Percentiles rank a stretch among this genome's conserved stretches.
These are phyloP conservation scores for Euphorbia schlechtendalii DNA, from an alignment of 441 rosid genomes.

Conservation along the genomic window DNA sequence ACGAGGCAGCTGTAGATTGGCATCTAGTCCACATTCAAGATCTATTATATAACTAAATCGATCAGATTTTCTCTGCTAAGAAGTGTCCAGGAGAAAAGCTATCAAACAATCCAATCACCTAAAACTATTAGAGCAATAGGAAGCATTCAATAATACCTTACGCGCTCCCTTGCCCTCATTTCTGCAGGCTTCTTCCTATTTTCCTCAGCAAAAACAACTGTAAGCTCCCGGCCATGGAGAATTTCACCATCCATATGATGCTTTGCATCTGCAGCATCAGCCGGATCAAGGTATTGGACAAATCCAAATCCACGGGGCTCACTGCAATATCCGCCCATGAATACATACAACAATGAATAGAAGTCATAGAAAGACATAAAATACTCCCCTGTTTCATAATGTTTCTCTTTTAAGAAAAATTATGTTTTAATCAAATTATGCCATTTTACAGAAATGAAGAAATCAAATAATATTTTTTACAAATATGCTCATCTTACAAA, in stretches of 20 bases:
- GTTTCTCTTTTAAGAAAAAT: neutral
- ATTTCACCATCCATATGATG: slow-evolving; percentile 32
- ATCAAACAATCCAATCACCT: neutral
- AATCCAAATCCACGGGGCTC: slow-evolving; percentile 59
- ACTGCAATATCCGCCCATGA: slow-evolving; percentile 35
- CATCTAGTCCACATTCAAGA: too few relatives aligned
- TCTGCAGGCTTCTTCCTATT: slow-evolving; percentile 35
- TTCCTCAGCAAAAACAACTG: slow-evolving; percentile 33
- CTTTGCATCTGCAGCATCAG: slow-evolving; percentile 38
- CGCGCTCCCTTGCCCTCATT: slow-evolving; percentile 54
- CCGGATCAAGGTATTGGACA: slow-evolving; percentile 28
- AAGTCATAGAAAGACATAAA: neutral
- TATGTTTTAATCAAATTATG: neutral
- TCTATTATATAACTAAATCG: neutral
- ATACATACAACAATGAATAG: slow-evolving; percentile 2
- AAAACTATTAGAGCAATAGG: neutral
- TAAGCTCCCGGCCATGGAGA: slow-evolving; percentile 29
- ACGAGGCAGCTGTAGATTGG: neutral
- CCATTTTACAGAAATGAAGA: neutral
- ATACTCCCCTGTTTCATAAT: neutral
- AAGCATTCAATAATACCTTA: slow-evolving; percentile 36
- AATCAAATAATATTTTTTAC: neutral
- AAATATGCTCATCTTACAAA: neutral
- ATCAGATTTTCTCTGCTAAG: neutral
- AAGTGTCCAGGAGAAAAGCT: neutral